Percentiles rank a stretch among this genome's conserved stretches.
Evolutionary conservation across 1,284 basidiomycete genomes (phyloP).

Genomic region (Ganoderma meredithae): DNA sequence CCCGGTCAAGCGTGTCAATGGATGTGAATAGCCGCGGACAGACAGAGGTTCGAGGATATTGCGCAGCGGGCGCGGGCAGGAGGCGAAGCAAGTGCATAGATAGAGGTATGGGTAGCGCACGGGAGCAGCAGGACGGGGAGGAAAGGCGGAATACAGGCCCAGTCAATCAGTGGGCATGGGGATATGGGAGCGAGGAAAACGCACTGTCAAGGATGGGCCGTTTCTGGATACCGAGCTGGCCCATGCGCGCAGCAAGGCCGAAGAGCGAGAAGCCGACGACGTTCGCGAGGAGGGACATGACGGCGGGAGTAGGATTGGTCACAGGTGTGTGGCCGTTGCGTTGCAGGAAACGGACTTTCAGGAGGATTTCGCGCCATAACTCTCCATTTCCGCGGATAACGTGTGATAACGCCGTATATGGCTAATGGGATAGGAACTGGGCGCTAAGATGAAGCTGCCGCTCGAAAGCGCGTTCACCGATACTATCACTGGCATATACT

Average conservation of each 20-base stretch:
- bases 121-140: not conserved
- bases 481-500: not conserved
- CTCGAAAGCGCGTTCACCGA: not conserved
- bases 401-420: constrained; percentile 2
- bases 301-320: constrained; percentile 31
- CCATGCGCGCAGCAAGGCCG: constrained; percentile 79
- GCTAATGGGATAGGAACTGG: not conserved
- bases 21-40: not conserved
- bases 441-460: not conserved
- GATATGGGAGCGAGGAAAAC: constrained; percentile 39
- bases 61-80: not conserved
- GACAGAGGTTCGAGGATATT: not conserved
- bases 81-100: not conserved
- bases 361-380: constrained; percentile 13
- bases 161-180: not conserved
- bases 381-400: not conserved
- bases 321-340: constrained; percentile 9
- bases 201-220: constrained; percentile 72
- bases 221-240: constrained; percentile 83
- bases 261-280: constrained; percentile 82
- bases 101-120: not conserved
- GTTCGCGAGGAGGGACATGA: constrained; percentile 77
- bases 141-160: not conserved
- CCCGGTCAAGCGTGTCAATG: not conserved
- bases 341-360: not conserved